Evolutionary conservation across 495 filamentous ascomycete genomes (phyloP).

Genomic region (Annulohypoxylon stygium): DNA sequence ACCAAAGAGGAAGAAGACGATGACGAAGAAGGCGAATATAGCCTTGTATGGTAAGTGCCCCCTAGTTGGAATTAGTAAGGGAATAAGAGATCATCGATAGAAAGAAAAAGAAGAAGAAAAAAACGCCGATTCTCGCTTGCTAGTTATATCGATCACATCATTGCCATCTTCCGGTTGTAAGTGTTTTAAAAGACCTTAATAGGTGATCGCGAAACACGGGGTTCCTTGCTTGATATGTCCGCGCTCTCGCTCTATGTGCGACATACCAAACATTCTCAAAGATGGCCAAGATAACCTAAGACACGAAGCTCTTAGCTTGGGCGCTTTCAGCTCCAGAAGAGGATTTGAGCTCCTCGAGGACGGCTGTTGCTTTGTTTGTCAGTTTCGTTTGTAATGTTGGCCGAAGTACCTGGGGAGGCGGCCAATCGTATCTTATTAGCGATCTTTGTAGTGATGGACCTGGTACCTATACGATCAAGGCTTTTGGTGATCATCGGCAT

Average conservation of each 20-base stretch:
- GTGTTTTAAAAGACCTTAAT: constrained; percentile 6
- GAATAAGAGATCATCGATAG: background rate
- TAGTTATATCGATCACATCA: background rate
- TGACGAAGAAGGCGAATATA: background rate
- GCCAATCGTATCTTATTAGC: background rate
- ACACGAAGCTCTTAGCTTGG: background rate
- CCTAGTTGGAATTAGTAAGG: background rate
- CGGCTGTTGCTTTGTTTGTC: constrained; percentile 19
- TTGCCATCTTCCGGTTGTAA: constrained; percentile 9
- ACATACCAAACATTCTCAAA: constrained; percentile 8
- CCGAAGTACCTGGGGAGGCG: background rate
- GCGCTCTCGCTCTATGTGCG: background rate
- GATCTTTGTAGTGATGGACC: constrained; percentile 3
- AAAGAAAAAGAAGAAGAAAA: background rate
- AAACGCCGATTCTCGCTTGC: constrained; percentile 5
- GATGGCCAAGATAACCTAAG: background rate
- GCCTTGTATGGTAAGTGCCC: background rate
- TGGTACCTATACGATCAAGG: background rate
- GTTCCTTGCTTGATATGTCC: background rate
- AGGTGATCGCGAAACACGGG: constrained; percentile 11
- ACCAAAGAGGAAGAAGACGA: background rate
- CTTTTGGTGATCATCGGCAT: background rate
- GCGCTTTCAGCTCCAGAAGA: constrained; percentile 3
- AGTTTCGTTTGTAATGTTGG: constrained; percentile 1
- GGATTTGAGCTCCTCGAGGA: constrained; percentile 24